phyloP scores from a whole-genome alignment of 345 rosid genomes.

The Microcos paniculata region DNA sequence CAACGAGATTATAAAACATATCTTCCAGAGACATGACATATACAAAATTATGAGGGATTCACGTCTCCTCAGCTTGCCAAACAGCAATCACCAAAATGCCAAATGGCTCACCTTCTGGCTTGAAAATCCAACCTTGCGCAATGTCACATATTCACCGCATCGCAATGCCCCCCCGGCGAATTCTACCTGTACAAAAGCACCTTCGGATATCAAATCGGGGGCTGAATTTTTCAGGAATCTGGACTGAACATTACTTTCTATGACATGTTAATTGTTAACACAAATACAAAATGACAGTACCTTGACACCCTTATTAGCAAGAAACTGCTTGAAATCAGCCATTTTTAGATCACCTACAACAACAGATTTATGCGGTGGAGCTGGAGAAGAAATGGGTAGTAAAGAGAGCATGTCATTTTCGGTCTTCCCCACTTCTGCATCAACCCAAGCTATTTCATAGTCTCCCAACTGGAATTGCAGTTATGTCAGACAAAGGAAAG shows the following conservation, averaged over 20 bases:
- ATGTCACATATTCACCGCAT: slow-evolving; percentile 83
- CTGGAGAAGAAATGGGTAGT: slow-evolving; percentile 55
- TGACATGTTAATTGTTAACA: neutral
- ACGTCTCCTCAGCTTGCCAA: neutral
- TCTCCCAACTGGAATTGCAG: slow-evolving; percentile 71
- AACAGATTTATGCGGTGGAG: slow-evolving; percentile 80
- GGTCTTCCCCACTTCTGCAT: slow-evolving; percentile 86
- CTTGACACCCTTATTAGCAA: slow-evolving; percentile 92
- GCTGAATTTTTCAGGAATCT: neutral
- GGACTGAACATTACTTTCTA: neutral
- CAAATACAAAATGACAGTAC: slow-evolving; percentile 25
- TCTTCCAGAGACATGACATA: neutral
- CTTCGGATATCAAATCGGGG: neutral
- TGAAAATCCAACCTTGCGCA: slow-evolving; percentile 75
- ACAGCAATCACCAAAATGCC: neutral
- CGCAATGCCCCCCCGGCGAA: slow-evolving; percentile 92
- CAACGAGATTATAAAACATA: neutral
- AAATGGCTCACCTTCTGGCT: slow-evolving; percentile 67
- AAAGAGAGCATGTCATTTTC: slow-evolving; percentile 65
- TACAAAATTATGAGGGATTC: neutral
- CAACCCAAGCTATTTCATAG: slow-evolving; percentile 90
- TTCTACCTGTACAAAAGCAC: slow-evolving; percentile 56
- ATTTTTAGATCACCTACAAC: slow-evolving; percentile 90
- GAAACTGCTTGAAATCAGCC: slow-evolving; percentile 91
- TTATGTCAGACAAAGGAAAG: slow-evolving; percentile 3